Evolutionary conservation across 2,329 filamentous ascomycete genomes (phyloP).

Genomic region (Alternaria sp.): DNA sequence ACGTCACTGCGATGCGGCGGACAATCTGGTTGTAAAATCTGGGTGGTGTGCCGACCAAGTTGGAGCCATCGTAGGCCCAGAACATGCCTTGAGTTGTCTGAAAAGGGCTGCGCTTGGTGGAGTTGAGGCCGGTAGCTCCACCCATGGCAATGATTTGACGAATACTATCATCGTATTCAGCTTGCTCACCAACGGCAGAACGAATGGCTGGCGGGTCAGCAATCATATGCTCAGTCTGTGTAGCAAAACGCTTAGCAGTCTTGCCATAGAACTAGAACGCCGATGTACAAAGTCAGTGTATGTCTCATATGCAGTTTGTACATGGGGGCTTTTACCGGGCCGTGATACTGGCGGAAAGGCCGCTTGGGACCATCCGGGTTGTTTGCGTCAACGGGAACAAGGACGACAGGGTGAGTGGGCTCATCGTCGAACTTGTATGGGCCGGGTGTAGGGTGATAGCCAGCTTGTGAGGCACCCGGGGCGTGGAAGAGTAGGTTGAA

Average conservation of each 20-base stretch:
- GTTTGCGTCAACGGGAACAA: constrained; percentile 33
- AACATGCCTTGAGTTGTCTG: constrained; percentile 21
- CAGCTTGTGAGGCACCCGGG: constrained; percentile 15
- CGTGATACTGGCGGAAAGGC: constrained; percentile 27
- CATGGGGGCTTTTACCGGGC: constrained; percentile 7
- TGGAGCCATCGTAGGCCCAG: constrained; percentile 28
- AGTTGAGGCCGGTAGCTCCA: constrained; percentile 16
- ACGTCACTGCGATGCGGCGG: constrained; percentile 32
- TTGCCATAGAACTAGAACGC: constrained; percentile 27
- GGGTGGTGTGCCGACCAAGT: constrained; percentile 31
- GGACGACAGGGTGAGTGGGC: constrained; percentile 32
- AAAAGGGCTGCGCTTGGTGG: constrained; percentile 20
- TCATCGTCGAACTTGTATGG: constrained; percentile 35
- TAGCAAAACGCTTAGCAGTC: constrained; percentile 30
- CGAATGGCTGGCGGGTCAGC: constrained; percentile 24
- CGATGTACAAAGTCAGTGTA: too few species aligned
- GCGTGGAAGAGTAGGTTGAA: constrained; percentile 27
- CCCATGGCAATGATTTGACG: constrained; percentile 21
- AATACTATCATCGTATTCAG: constrained; percentile 23
- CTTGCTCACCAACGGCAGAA: constrained; percentile 6
- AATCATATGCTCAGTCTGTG: constrained; percentile 20
- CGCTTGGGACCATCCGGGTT: constrained; percentile 29
- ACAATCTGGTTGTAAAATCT: constrained; percentile 32
- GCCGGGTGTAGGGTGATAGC: constrained; percentile 27
- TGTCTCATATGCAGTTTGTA: too few species aligned